Base-by-base conservation (phyloP, 352 stramenopile genomes). In the Phytophthora foliorum region DNA sequence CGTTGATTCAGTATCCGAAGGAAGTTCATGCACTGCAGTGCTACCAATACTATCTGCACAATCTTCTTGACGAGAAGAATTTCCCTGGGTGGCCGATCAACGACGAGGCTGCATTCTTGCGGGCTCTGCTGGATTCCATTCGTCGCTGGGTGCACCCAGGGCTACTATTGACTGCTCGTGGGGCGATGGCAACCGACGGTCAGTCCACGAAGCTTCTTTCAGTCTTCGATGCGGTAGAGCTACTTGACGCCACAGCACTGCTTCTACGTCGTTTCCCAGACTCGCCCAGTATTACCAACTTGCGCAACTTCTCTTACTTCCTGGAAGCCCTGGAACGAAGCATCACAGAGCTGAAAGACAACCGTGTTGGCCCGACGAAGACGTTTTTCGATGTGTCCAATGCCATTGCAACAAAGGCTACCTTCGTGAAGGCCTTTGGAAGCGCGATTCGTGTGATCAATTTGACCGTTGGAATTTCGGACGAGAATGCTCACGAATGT, bases 71-170 rank as follows among this genome's bases (percentile, higher is more conserved):
- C 51, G 89, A 95, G 51, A 86, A 92, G 53, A 79, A 85, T 38
- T 96, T 94, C 60, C 89, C 89, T n/a, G 86, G 86, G n/a, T 96
- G 89, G 89, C 84, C 87, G 46, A 95, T 96, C 41, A 95, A 95
- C 63, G 85, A 95, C 46, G 87, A 92, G 49, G 41, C 80, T 42
- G 83, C 89, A 21, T 96, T 96, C 52, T 61, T 96, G 38, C 71
- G 79, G 2, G 75, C 89, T 10, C 57, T 96, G 8, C 75, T 93
- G 69, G 89, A 96, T 57, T 88, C 86, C 4, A 82, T 96, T 59
- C 78, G 87, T 17, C 84, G 78, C 8, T 96, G 86, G 86, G 83
- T 94, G 13, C 86, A 92, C 58, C 89, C 89, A 8, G 82, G 75
- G 45, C 69, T 77, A 24, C 46, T 85, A 32, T 57, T 84, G 50